phyloP scores from a whole-genome alignment of 371 early-diverging fungal genomes.

The Lichtheimia hyalospora region DNA sequence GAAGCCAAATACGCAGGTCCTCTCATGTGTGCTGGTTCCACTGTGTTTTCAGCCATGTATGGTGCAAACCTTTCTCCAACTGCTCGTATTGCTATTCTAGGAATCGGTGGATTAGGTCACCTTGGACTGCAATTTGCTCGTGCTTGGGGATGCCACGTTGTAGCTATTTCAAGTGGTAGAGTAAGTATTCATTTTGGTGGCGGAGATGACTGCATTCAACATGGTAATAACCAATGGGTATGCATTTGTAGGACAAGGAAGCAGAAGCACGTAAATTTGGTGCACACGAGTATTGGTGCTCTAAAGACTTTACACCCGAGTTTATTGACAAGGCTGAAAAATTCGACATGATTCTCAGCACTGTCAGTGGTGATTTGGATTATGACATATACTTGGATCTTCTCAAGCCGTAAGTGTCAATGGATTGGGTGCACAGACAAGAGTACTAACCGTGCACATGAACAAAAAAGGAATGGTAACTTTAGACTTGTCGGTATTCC shows the following conservation, averaged over 20 bases:
- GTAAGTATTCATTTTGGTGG: conserved; percentile 15
- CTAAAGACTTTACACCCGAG: conserved; percentile 35
- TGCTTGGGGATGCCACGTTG: conserved; percentile 59
- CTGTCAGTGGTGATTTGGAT: conserved; percentile 38
- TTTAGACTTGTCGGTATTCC: conserved; percentile 57
- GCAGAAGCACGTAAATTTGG: conserved; percentile 69
- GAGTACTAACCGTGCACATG: background rate
- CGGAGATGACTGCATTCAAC: background rate
- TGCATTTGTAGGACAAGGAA: conserved; percentile 47
- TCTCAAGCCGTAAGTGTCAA: conserved; percentile 18
- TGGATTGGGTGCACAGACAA: background rate
- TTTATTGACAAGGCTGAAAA: conserved; percentile 25
- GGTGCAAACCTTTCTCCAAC: conserved; percentile 46
- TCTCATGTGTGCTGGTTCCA: conserved; percentile 68
- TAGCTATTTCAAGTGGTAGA: conserved; percentile 25
- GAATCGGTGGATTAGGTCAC: conserved; percentile 74
- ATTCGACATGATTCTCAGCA: conserved; percentile 53
- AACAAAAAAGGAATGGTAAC: conserved; percentile 25
- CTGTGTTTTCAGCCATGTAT: conserved; percentile 59
- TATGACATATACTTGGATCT: conserved; percentile 45
- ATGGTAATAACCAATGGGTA: background rate
- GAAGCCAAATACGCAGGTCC: conserved; percentile 55
- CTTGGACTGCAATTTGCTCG: conserved; percentile 67
- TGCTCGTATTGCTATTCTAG: conserved; percentile 60
- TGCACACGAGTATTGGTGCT: conserved; percentile 55